Evolutionary conservation across 495 filamentous ascomycete species (phyloP), one percentile per base, ranked within the genome.

Genomic region (Sporormia fimetaria): DNA sequence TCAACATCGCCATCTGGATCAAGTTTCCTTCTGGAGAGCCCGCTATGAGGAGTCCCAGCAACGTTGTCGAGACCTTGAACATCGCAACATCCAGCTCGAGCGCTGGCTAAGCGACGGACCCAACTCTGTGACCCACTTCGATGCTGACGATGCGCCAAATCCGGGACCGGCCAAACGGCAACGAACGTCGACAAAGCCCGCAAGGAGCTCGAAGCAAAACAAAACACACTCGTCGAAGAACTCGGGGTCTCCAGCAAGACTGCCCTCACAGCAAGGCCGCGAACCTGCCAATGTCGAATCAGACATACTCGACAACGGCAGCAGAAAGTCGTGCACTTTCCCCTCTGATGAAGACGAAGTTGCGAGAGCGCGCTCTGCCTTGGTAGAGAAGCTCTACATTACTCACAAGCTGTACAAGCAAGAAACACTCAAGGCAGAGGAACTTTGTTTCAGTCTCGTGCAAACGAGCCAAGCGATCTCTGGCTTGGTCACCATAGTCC

Each of bases 1-100:
- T 11, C 11, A 21, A 3, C 42, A 33, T 29, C 45, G 22, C 8
- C 20, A 49, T 26, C 27, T 54, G 15, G 40, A 54, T 21, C 23
- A 16, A 11, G 45, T 30, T 17, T 12, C 18, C 6, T 54, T 41
- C 37, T 54, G 51, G 51, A 12, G 17, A 22, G 31, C 49, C 16
- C 45, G 28, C 25, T 46, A 12, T 17, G 36, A 41, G 24, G 11
- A 16, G 23, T 11, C 23, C 8, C 29, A 54, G 16, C 15, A 20
- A 8, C 28, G 12, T 6, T 26, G 41, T 12, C 33, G 24, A 3
- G 36, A 49, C 18, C 40, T 49, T 11, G 37, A 49, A 28, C 8
- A 16, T 6, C 16, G 20, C 7, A 36, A 31, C 28, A 9, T 24
- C 4, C 26, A 37, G 27, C 23, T 49, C 2, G 40, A 42, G 26